phyloP scores from a whole-genome alignment of 768 basidiomycete genomes.

The Chalciporus piperatus region DNA sequence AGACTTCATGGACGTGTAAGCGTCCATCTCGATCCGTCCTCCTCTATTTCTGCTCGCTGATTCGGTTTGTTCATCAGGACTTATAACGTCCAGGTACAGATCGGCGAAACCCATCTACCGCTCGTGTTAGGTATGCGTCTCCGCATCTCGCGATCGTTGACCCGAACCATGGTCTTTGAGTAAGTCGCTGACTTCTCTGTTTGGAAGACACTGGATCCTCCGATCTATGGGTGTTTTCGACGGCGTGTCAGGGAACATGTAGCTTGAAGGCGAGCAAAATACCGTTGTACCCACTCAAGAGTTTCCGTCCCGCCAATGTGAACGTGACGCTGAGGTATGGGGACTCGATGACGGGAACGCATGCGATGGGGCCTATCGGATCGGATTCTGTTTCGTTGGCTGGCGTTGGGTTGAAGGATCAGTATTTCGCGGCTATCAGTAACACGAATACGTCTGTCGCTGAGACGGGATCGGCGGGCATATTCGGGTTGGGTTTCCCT shows the following conservation, averaged over 20 bases:
- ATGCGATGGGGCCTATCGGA: constrained; percentile 63
- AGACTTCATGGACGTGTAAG: constrained; percentile 62
- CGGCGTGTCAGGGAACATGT: constrained; percentile 46
- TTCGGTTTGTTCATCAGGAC: constrained; percentile 38
- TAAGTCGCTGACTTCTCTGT: neutral
- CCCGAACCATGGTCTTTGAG: neutral
- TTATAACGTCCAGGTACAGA: constrained; percentile 58
- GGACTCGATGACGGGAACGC: constrained; percentile 68
- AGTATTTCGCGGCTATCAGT: constrained; percentile 66
- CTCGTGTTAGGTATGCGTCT: constrained; percentile 55
- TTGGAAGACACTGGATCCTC: constrained; percentile 71
- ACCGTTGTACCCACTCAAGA: constrained; percentile 48
- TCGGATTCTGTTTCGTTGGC: constrained; percentile 55
- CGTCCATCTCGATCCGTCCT: constrained; percentile 1
- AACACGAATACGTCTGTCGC: constrained; percentile 64
- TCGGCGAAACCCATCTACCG: constrained; percentile 52
- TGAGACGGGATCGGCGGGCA: constrained; percentile 57
- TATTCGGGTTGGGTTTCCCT: constrained; percentile 76
- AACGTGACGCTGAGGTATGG: constrained; percentile 59
- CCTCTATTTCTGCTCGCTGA: constrained; percentile 7
- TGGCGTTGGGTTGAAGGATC: constrained; percentile 45
- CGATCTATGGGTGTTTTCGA: constrained; percentile 71
- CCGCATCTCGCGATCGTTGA: neutral
- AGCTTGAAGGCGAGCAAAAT: constrained; percentile 36
- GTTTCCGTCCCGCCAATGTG: constrained; percentile 46